Base-by-base conservation (phyloP, 1,284 basidiomycete species). In the Grifola frondosa region DNA sequence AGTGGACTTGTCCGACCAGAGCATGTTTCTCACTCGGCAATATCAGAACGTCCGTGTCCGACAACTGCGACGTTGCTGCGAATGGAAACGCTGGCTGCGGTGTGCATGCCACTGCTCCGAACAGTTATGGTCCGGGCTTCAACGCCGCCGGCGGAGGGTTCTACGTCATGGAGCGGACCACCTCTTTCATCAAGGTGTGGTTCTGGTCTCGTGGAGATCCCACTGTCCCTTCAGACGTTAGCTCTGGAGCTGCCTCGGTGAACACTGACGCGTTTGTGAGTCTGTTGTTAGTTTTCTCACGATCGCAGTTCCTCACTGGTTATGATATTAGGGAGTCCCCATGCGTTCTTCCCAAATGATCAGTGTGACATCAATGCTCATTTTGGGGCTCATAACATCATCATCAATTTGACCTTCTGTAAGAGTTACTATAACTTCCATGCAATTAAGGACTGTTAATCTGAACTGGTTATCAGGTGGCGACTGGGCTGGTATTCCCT, bases 61-160 rank as follows among this genome's bases (percentile, higher is more conserved):
- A 44, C 21, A 67, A 83, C 53, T 91, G 88, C 56, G 70, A 82
- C 46, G 56, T 71, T 4, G 69, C 71, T 30, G 70, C 69, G 21
- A 78, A 80, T 54, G 69, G 67, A 29, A 86, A 88, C 60, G 58
- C 73, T 2, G 84, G 84, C 1, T 88, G 86, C 54, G 78, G 77
- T 5, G 81, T 86, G 23, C 58, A 63, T 32, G 67, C 77, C 34
- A 68, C 69, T 2, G 59, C 62, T 17, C 40, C 63, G 2, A 62
- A 70, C 25, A 76, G 71, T 52, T 82, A 73, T 53, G 82, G 82
- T 4, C 75, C 79, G 12, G 52, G 63, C 8, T 81, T 84, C 67
- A 85, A 87, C 59, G 60, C 54, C 23, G 73, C 69, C 43, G 75
- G 78, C 19, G 84, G 81, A 15, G 80, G 80, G 49, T 82, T 75